Conservation (phyloP, 2,329 filamentous ascomycete genomes). For the Epichloe bromicola region DNA sequence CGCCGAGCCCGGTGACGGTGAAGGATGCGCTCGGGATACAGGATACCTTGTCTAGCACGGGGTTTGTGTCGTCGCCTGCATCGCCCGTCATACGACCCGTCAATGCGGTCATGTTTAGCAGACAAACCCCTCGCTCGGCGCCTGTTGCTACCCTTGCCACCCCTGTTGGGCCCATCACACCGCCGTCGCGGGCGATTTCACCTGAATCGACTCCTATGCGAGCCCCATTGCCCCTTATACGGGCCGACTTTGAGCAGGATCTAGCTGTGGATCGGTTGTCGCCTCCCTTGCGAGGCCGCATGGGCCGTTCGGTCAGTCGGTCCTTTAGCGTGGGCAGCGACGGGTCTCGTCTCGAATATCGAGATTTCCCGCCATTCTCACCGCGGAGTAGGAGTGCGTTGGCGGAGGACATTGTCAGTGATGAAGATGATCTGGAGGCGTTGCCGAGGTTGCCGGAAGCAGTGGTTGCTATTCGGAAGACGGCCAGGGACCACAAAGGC, state of each 20-base stretch:
- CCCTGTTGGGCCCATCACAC: conserved; percentile 7
- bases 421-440: conserved; percentile 14
- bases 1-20: conserved; percentile 9
- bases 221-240: conserved; percentile 21
- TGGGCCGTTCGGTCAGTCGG: conserved; percentile 19
- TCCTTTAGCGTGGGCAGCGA: conserved; percentile 23
- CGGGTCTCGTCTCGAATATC: conserved; percentile 18
- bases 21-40: conserved; percentile 22
- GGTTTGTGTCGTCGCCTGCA: conserved; percentile 11
- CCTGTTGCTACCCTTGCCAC: background rate
- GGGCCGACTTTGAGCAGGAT: conserved; percentile 24
- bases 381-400: conserved; percentile 21
- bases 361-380: conserved; percentile 23
- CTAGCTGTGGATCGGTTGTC: conserved; percentile 25
- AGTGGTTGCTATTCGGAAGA: conserved; percentile 18
- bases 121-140: background rate
- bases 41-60: conserved; percentile 10
- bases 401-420: conserved; percentile 6
- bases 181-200: conserved; percentile 15
- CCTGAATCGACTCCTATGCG: conserved; percentile 18
- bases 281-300: conserved; percentile 18
- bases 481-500: conserved; percentile 10
- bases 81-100: conserved; percentile 21
- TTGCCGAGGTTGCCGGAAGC: conserved; percentile 22
- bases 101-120: conserved; percentile 7